Percentiles rank a stretch among this genome's conserved stretches.
Evolutionary conservation across 208 protist genomes (phyloP).

Genomic region (Sergeia podlipaevii): DNA sequence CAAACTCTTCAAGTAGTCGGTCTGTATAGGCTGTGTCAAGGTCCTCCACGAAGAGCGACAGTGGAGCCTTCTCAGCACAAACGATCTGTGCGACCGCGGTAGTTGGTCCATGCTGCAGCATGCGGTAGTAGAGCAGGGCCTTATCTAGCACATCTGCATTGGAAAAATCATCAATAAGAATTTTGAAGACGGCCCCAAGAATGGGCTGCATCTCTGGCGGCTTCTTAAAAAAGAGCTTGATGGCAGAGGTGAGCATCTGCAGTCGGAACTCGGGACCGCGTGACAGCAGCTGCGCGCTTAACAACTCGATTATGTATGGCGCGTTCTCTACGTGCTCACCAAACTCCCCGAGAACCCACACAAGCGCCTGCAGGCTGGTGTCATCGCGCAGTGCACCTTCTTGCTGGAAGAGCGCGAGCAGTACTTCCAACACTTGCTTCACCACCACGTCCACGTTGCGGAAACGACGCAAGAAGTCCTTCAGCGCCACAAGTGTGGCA

Average conservation of each 20-base stretch:
- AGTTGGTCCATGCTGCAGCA: constrained; percentile 48
- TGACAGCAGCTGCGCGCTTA: constrained; percentile 34
- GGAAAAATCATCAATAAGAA: constrained; percentile 75
- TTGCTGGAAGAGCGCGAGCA: constrained; percentile 36
- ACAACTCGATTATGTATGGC: constrained; percentile 90
- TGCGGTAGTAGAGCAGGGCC: constrained; percentile 82
- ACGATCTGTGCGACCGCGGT: constrained; percentile 57
- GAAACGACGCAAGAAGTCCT: constrained; percentile 79
- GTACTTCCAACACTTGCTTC: constrained; percentile 35
- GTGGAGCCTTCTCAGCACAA: constrained; percentile 30
- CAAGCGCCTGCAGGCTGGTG: constrained; percentile 52
- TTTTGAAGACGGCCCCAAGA: constrained; percentile 73
- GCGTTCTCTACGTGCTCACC: constrained; percentile 84
- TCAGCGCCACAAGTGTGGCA: constrained; percentile 63
- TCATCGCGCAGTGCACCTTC: constrained; percentile 42
- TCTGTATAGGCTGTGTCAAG: constrained; percentile 53
- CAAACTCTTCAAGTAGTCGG: constrained; percentile 88
- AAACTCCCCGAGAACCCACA: constrained; percentile 91
- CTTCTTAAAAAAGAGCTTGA: constrained; percentile 92
- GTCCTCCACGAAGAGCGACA: constrained; percentile 66
- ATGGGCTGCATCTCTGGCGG: constrained; percentile 88
- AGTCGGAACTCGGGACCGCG: constrained; percentile 54
- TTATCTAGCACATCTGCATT: constrained; percentile 85
- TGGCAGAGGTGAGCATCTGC: constrained; percentile 83
- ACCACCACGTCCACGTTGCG: constrained; percentile 30